A percentile compares a stretch with the other conserved stretches of the same genome.
Evolutionary conservation across 2,329 filamentous ascomycete species (phyloP).

Genomic region (Xylaria sp.): DNA sequence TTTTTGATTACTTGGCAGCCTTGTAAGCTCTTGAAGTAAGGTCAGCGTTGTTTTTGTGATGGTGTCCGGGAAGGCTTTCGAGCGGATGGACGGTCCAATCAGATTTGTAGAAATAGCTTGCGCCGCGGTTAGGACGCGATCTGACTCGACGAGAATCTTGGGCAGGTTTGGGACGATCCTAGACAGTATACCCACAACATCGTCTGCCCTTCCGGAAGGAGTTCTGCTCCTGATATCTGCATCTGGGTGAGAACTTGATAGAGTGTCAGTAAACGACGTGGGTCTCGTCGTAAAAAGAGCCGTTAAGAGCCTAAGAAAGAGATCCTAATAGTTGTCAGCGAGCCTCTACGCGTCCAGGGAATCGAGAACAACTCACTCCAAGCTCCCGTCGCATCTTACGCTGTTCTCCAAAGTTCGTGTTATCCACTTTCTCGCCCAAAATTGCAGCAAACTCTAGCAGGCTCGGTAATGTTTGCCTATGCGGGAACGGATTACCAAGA

Average conservation of each 20-base stretch:
- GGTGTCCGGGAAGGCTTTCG: slow-evolving; percentile 87
- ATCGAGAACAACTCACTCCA: slow-evolving; percentile 70
- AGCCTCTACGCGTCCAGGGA: background rate
- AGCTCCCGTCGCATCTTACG: slow-evolving; percentile 90
- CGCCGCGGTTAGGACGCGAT: slow-evolving; percentile 82
- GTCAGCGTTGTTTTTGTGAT: slow-evolving; percentile 76
- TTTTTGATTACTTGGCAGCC: slow-evolving; percentile 83
- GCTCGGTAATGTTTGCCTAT: slow-evolving; percentile 87
- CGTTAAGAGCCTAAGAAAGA: slow-evolving; percentile 86
- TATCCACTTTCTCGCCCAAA: slow-evolving; percentile 93
- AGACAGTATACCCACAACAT: slow-evolving; percentile 82
- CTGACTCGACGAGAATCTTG: slow-evolving; percentile 84
- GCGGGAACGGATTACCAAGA: slow-evolving; percentile 91
- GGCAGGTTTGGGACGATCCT: slow-evolving; percentile 82
- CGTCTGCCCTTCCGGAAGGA: slow-evolving; percentile 67
- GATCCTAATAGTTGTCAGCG: slow-evolving; percentile 68
- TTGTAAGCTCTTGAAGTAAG: slow-evolving; percentile 80
- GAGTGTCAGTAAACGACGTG: slow-evolving; percentile 71
- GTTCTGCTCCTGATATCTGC: slow-evolving; percentile 50
- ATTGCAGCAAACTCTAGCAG: slow-evolving; percentile 90
- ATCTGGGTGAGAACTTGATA: slow-evolving; percentile 52
- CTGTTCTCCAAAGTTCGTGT: slow-evolving; percentile 97
- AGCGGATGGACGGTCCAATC: slow-evolving; percentile 82
- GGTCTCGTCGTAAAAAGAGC: slow-evolving; percentile 95
- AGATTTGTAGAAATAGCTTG: slow-evolving; percentile 84